phyloP scores from a whole-genome alignment of 495 filamentous ascomycete species.

The Podospora fimiseda region DNA sequence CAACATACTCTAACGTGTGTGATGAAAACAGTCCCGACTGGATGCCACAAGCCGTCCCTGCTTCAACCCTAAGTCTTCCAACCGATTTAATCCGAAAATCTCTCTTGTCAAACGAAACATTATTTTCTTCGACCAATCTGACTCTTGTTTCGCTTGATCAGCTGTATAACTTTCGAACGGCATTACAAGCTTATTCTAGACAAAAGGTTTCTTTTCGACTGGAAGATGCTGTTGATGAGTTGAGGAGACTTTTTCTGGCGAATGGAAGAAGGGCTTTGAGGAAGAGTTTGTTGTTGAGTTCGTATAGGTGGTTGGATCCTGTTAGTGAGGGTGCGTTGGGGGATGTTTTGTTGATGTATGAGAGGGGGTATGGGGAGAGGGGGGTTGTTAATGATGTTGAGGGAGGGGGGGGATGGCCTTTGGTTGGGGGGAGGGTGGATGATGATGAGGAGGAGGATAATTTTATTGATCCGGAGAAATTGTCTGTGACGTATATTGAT shows the following conservation, averaged over 20 bases:
- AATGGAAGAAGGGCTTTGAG: conserved; percentile 52
- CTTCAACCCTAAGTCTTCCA: conserved; percentile 33
- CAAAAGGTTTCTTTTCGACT: conserved; percentile 47
- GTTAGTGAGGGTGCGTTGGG: conserved; percentile 47
- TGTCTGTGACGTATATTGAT: not conserved
- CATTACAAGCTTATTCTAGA: conserved; percentile 51
- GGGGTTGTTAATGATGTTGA: conserved; percentile 23
- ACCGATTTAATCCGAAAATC: conserved; percentile 57
- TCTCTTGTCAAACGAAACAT: conserved; percentile 58
- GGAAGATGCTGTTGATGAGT: conserved; percentile 49
- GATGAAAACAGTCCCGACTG: conserved; percentile 27
- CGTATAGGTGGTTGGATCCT: conserved; percentile 55
- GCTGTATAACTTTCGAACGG: conserved; percentile 65
- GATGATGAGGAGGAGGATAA: too few species aligned
- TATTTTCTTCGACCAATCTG: conserved; percentile 65
- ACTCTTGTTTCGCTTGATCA: conserved; percentile 63
- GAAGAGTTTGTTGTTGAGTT: conserved; percentile 52
- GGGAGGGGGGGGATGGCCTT: conserved; percentile 13
- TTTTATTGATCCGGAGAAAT: not conserved
- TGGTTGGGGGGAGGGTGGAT: conserved; percentile 1
- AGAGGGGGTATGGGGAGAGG: conserved; percentile 47
- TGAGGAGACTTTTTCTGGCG: conserved; percentile 56
- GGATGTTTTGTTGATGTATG: conserved; percentile 53
- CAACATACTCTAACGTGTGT: too few species aligned
- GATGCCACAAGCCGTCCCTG: conserved; percentile 31